Percentiles rank a stretch among this genome's conserved stretches.
Conservation (phyloP, 2,329 filamentous ascomycete species). For the Domatiomyces globalis region DNA sequence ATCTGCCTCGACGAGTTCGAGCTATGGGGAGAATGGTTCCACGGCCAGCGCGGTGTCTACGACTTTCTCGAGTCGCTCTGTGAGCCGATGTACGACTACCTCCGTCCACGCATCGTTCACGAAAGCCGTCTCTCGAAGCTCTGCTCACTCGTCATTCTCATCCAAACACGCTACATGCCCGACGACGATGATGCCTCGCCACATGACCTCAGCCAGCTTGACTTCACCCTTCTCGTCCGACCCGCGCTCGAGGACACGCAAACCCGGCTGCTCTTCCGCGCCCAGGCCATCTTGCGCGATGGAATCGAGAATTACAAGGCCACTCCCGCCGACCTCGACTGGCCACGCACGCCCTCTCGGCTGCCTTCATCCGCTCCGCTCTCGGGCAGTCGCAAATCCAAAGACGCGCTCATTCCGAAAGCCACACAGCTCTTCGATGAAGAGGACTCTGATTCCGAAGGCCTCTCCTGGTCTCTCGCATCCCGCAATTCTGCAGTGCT, state of each 20-base stretch:
- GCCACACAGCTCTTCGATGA: constrained; percentile 38
- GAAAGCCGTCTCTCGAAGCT: constrained; percentile 53
- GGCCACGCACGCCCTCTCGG: constrained; percentile 37
- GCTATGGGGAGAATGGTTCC: constrained; percentile 53
- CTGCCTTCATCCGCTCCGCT: constrained; percentile 22
- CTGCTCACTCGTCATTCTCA: constrained; percentile 51
- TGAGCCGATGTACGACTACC: constrained; percentile 53
- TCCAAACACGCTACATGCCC: constrained; percentile 52
- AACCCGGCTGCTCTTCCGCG: constrained; percentile 51
- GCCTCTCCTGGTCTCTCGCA: constrained; percentile 4
- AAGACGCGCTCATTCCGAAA: constrained; percentile 19
- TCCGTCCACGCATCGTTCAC: constrained; percentile 51
- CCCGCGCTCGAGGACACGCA: constrained; percentile 55
- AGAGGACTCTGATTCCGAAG: constrained; percentile 24
- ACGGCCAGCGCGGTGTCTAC: constrained; percentile 47
- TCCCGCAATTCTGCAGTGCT: constrained; percentile 10
- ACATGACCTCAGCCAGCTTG: constrained; percentile 39
- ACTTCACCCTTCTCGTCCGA: constrained; percentile 49
- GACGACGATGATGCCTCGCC: constrained; percentile 42
- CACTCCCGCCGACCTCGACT: constrained; percentile 51
- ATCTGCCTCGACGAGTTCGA: constrained; percentile 55
- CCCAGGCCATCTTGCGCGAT: constrained; percentile 48
- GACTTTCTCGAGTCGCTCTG: constrained; percentile 54
- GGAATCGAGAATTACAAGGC: constrained; percentile 54
- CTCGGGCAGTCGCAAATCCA: constrained; percentile 21